Base-by-base conservation (phyloP, 2,329 filamentous ascomycete species). In the Emergomyces orientalis region DNA sequence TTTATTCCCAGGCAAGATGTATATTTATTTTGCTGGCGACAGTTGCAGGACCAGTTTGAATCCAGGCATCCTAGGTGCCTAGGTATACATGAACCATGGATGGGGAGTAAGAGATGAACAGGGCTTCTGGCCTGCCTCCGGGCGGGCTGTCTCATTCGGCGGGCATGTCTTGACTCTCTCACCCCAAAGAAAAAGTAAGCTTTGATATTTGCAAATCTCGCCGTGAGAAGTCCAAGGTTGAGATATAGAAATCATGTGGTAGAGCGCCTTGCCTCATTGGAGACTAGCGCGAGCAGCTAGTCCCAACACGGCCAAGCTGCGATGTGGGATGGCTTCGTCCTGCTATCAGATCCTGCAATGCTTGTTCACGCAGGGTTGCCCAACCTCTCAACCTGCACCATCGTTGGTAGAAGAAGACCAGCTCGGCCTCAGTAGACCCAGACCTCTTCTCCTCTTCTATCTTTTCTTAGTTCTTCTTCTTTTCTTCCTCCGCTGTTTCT, bases 291-390 rank as follows among this genome's bases (percentile, higher is more conserved):
- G 8, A 2, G 2, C 2, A 0, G 4, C 57, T 59, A 59, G 57
- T 13, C 57, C 57, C 41, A 49, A 59, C 17, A 6, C 32, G 39
- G 60, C 32, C 34, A 39, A 34, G 45, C 49, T 22, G 25, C 51
- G 37, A 34, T 34, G 49, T 37, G 41, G 6, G 13, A 11, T 17
- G 34, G 8, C 34, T 30, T 43, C 45, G n/a, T 30, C 59, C 11
- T 30, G 59, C 59, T 61, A 61, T 61, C 60, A 61, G 60, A 61
- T 54, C 47, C 60, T 61, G 47, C 60, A 60, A 54, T 54, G 59
- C 59, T 34, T 54, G 45, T 34, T 49, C 30, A 11, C 45, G 27
- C 45, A 60, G 59, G 45, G 45, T 52, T 60, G 45, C 59, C 27
- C 45, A 60, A 25, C 45, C 32, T 54, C 37, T 8, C n/a, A n/a